phyloP scores from a whole-genome alignment of 179 eudicot species.

The Gypsophila paniculata region DNA sequence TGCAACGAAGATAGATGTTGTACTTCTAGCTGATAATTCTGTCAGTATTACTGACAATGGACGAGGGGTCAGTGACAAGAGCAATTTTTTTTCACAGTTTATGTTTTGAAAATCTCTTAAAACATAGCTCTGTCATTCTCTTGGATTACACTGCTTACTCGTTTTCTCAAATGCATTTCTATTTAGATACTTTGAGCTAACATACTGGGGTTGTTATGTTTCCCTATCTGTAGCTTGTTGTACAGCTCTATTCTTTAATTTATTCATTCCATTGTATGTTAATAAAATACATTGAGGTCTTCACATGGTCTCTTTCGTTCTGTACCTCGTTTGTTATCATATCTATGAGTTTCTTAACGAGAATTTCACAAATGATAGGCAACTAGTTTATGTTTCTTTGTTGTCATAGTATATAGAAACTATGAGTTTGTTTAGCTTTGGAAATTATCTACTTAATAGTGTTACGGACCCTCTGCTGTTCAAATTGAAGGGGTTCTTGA shows the following conservation, averaged over 20 bases:
- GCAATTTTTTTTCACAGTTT: not conserved
- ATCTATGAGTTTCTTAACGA: not conserved
- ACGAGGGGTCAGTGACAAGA: constrained; percentile 70
- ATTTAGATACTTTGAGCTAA: not conserved
- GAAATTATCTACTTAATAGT: constrained; percentile 1
- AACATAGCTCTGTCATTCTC: not conserved
- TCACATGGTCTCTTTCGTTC: not conserved
- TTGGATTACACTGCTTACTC: not conserved
- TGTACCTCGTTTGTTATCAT: not conserved
- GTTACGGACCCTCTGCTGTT: not conserved
- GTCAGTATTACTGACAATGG: constrained; percentile 89
- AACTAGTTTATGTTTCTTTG: not conserved
- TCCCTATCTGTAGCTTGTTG: not conserved
- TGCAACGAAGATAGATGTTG: constrained; percentile 76
- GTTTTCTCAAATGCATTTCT: not conserved
- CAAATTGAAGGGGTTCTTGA: not conserved
- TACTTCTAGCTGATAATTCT: constrained; percentile 66
- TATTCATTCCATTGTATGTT: not conserved
- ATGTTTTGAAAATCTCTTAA: constrained; percentile 12
- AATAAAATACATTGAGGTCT: not conserved
- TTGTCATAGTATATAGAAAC: not conserved
- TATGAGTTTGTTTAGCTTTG: not conserved
- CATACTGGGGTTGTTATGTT: too few relatives aligned
- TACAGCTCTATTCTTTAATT: not conserved
- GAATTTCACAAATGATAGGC: not conserved